Evolutionary conservation across 495 filamentous ascomycete species (phyloP).

Genomic region (Emericellopsis terricola): DNA sequence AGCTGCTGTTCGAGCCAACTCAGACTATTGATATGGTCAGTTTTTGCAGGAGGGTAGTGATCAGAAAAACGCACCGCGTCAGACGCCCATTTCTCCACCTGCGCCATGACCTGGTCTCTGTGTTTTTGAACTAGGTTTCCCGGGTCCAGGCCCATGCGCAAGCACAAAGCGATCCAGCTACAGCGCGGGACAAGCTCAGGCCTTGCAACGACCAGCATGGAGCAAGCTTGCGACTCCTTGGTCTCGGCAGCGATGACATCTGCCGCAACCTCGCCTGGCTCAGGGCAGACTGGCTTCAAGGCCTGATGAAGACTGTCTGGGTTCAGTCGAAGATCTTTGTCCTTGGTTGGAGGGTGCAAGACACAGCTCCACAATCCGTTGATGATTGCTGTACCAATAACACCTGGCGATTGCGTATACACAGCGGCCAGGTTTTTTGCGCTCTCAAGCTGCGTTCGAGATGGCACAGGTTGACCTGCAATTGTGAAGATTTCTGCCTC

Average conservation of each 20-base stretch:
- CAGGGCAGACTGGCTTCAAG: slow-evolving; percentile 52
- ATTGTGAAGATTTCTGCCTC: slow-evolving; percentile 70
- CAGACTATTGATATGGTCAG: slow-evolving; percentile 11
- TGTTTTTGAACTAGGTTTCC: slow-evolving; percentile 47
- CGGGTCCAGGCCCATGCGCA: slow-evolving; percentile 64
- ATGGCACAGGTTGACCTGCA: slow-evolving; percentile 36
- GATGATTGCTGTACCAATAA: slow-evolving; percentile 41
- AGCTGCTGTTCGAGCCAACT: slow-evolving; percentile 43
- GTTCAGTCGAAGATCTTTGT: slow-evolving; percentile 66
- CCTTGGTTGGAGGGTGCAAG: slow-evolving; percentile 37
- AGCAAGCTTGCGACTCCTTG: slow-evolving; percentile 47
- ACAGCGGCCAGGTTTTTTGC: slow-evolving; percentile 35
- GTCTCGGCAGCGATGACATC: slow-evolving; percentile 18
- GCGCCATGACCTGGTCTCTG: slow-evolving; percentile 23
- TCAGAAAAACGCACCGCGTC: slow-evolving; percentile 4
- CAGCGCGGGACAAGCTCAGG: slow-evolving; percentile 56
- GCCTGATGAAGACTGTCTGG: slow-evolving; percentile 39
- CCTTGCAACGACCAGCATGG: slow-evolving; percentile 60
- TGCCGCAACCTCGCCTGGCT: slow-evolving; percentile 19
- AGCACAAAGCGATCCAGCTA: slow-evolving; percentile 76
- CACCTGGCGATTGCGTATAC: slow-evolving; percentile 33
- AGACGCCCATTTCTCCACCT: slow-evolving; percentile 27
- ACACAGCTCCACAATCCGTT: slow-evolving; percentile 75
- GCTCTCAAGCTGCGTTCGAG: slow-evolving; percentile 39
- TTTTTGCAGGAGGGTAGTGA: slow-evolving; percentile 10